Percentiles rank a stretch among this genome's conserved stretches.
Evolutionary conservation across 2,329 filamentous ascomycete species (phyloP).

Genomic region (Alternaria ventricosa): DNA sequence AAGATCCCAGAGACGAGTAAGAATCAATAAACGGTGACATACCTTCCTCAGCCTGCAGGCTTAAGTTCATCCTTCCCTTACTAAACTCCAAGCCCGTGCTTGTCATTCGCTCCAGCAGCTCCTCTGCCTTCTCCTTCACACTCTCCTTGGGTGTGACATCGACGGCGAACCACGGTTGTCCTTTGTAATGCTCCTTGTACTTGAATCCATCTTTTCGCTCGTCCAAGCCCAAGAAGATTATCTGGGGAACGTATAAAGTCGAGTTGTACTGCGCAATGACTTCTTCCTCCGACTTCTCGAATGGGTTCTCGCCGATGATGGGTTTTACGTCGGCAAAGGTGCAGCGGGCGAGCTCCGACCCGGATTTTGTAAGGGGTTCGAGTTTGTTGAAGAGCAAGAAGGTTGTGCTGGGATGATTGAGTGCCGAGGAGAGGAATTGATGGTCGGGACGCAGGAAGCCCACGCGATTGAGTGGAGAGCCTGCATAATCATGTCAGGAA

Average conservation of each 20-base stretch:
- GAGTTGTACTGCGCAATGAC: constrained; percentile 78
- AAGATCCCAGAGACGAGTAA: not conserved
- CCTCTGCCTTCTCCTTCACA: constrained; percentile 67
- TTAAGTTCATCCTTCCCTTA: constrained; percentile 68
- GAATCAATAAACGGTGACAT: constrained; percentile 24
- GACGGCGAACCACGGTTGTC: constrained; percentile 85
- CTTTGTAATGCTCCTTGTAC: constrained; percentile 74
- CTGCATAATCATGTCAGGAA: constrained; percentile 42
- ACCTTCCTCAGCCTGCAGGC: constrained; percentile 68
- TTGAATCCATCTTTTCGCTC: constrained; percentile 65
- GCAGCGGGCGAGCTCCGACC: constrained; percentile 70
- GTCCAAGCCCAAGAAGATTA: constrained; percentile 86
- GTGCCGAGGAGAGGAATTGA: constrained; percentile 71
- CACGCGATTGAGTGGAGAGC: constrained; percentile 77
- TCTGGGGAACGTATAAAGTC: constrained; percentile 66
- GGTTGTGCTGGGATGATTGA: constrained; percentile 67
- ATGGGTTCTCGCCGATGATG: constrained; percentile 75
- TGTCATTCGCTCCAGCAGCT: constrained; percentile 65
- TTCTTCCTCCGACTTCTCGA: constrained; percentile 74
- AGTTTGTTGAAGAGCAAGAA: constrained; percentile 84
- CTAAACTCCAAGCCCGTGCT: constrained; percentile 70
- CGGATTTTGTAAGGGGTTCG: constrained; percentile 71
- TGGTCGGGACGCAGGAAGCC: constrained; percentile 77
- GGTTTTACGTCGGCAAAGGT: constrained; percentile 71
- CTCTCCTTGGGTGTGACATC: constrained; percentile 79